Base-by-base conservation (phyloP, 2,329 filamentous ascomycete genomes). In the Colletotrichum shisoi region DNA sequence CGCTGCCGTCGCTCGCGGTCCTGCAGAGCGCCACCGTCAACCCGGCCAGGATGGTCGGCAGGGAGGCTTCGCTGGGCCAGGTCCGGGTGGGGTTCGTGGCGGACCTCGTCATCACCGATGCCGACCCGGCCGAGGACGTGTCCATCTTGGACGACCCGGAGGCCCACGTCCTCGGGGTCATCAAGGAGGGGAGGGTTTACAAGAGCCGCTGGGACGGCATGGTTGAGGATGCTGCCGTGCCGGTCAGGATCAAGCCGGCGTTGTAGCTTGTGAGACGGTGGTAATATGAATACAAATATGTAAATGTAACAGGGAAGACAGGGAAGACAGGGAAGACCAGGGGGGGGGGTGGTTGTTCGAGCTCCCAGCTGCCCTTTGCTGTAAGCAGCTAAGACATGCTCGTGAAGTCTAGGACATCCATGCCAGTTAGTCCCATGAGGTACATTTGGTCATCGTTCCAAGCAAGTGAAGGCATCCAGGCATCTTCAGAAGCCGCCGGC, bases 111-210 rank as follows among this genome's bases (percentile, higher is more conserved):
- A 75, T 88, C 3, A 72, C 87, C 44, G 80, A 81, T 34, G 70
- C 71, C 46, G 87, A 87, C 70, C 86, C 85, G 2, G 73, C 88
- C 51, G 80, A 86, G 24, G 80, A 88, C 70, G 80, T 87, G 31
- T 77, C 78, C 0, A 75, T 86, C 4, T 73, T 88, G 24, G 83
- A 83, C 68, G 71, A 76, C 40, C 80, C 80, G 2, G 80, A 85
- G 57, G 12, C 48, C 4, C 76, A 81, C 64, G 70, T 87, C 6
- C 70, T 85, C 40, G 81, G 78, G 2, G 84, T 87, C 1, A 77
- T 87, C 56, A 87, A 87, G 72, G 84, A 85, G 49, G 85, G 85
- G 0, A 76, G 82, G 15, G 77, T 86, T 17, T 66, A 71, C 5
- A 71, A 70, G 58, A 73, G 72, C 62, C 61, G 70, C 24, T 73